Evolutionary conservation across 176 grass and related monocot species (phyloP).

Genomic region (Echinochloa phyllopogon): DNA sequence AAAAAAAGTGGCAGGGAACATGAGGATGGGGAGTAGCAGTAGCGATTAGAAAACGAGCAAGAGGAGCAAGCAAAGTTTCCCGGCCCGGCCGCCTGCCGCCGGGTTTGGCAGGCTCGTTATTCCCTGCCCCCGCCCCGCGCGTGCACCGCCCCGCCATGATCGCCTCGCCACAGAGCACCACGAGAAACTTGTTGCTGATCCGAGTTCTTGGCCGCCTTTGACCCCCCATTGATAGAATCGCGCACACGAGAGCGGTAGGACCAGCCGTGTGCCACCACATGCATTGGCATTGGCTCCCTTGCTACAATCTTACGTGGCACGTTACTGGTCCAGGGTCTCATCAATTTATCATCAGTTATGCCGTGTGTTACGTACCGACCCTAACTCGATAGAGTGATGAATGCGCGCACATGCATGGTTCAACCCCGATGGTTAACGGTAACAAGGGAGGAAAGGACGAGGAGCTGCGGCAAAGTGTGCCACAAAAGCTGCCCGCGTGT

Average conservation of each 20-base stretch:
- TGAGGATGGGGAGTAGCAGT: constrained; percentile 34
- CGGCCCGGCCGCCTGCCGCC: constrained; percentile 8
- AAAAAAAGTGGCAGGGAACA: constrained; percentile 41
- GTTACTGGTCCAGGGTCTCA: background rate
- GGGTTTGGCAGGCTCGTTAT: constrained; percentile 33
- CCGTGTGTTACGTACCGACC: background rate
- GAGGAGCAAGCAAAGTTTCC: constrained; percentile 13
- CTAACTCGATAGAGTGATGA: background rate
- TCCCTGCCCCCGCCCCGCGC: background rate
- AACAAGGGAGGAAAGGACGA: constrained; percentile 25
- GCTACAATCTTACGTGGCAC: background rate
- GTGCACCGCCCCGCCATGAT: constrained; percentile 50
- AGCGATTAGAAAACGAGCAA: constrained; percentile 38
- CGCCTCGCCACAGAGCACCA: constrained; percentile 42
- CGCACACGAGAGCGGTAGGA: background rate
- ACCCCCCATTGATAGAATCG: background rate
- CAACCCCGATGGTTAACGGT: constrained; percentile 29
- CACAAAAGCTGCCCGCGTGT: constrained; percentile 38
- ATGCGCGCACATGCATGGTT: constrained; percentile 34
- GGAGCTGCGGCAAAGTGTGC: constrained; percentile 18
- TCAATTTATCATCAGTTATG: background rate
- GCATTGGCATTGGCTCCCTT: too few relatives aligned
- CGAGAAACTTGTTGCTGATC: constrained; percentile 14
- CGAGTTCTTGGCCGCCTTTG: background rate
- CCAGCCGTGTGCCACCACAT: constrained; percentile 2